Conservation (phyloP, 371 early-diverging fungal genomes). For the Mucor circinelloides region DNA sequence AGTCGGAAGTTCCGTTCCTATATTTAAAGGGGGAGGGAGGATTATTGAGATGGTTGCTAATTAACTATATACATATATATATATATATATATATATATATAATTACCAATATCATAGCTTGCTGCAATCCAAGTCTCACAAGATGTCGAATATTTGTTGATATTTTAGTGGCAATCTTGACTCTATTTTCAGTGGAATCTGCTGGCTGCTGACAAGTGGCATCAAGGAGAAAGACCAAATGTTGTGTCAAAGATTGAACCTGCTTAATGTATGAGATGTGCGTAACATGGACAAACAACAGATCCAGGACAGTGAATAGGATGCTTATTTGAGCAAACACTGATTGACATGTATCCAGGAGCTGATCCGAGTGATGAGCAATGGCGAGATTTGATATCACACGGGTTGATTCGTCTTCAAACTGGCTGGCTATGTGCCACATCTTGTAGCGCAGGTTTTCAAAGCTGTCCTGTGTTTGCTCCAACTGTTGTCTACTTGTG, state of each 20-base stretch:
- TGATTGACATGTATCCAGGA: slow-evolving; percentile 57
- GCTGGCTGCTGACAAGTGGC: background rate
- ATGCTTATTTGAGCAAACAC: slow-evolving; percentile 86
- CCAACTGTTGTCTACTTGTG: slow-evolving; percentile 8
- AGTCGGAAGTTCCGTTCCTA: slow-evolving; percentile 19
- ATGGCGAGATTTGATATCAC: slow-evolving; percentile 88
- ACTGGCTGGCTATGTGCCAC: slow-evolving; percentile 81
- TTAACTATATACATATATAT: background rate
- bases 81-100: too few relatives aligned
- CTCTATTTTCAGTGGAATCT: background rate
- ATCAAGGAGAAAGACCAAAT: background rate
- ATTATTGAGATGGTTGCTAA: background rate
- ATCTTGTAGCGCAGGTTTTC: slow-evolving; percentile 79
- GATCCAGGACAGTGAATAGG: slow-evolving; percentile 83
- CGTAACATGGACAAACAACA: slow-evolving; percentile 16
- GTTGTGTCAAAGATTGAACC: background rate
- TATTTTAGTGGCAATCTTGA: slow-evolving; percentile 5
- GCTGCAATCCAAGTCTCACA: slow-evolving; percentile 18
- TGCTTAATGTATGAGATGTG: slow-evolving; percentile 4
- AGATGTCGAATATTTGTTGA: slow-evolving; percentile 17
- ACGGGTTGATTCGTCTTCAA: slow-evolving; percentile 89
- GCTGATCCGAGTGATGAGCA: slow-evolving; percentile 56
- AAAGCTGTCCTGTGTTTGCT: slow-evolving; percentile 25
- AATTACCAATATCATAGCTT: slow-evolving; percentile 22
- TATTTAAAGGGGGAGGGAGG: background rate